A percentile compares a stretch with the other conserved stretches of the same genome.
Conservation (phyloP, 148 eudicot species). For the Dianthus caryophyllus region DNA sequence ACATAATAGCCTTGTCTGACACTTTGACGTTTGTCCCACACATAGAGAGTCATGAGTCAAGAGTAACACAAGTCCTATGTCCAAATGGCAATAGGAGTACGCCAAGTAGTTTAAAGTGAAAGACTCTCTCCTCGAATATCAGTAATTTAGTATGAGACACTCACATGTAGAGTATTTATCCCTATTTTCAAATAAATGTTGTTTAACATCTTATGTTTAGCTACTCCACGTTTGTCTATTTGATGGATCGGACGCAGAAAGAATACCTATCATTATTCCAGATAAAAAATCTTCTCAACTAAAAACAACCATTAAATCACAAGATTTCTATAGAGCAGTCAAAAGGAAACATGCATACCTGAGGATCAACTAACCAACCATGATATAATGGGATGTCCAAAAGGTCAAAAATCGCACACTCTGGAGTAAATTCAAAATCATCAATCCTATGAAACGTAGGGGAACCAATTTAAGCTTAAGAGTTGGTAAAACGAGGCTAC, state of each 20-base stretch:
- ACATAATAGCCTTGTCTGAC: too few species aligned
- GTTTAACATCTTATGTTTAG: neutral
- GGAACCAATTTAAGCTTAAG: neutral
- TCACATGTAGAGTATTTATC: too few species aligned
- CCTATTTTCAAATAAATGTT: too few species aligned
- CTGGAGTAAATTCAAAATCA: slow-evolving; percentile 93
- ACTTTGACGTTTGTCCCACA: too few species aligned
- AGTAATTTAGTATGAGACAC: too few species aligned
- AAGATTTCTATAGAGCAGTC: neutral
- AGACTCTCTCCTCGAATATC: too few species aligned
- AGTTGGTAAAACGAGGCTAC: neutral
- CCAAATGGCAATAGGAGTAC: too few species aligned
- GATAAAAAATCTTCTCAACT: neutral
- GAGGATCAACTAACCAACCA: slow-evolving; percentile 98
- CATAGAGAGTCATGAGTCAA: too few species aligned
- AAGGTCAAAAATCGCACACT: slow-evolving; percentile 94
- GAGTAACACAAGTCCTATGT: too few species aligned
- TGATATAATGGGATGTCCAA: slow-evolving; percentile 88
- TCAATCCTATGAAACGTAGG: slow-evolving; percentile 51
- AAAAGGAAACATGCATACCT: slow-evolving; percentile 45
- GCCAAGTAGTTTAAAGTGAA: too few species aligned
- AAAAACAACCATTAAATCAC: neutral
- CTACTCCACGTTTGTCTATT: neutral
- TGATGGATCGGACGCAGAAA: neutral
- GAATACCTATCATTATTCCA: neutral